Percentiles rank a stretch among this genome's conserved stretches.
These are phyloP conservation scores for Psilocybe tampanensis DNA, from an alignment of 768 basidiomycete genomes.

Conservation along the genomic window DNA sequence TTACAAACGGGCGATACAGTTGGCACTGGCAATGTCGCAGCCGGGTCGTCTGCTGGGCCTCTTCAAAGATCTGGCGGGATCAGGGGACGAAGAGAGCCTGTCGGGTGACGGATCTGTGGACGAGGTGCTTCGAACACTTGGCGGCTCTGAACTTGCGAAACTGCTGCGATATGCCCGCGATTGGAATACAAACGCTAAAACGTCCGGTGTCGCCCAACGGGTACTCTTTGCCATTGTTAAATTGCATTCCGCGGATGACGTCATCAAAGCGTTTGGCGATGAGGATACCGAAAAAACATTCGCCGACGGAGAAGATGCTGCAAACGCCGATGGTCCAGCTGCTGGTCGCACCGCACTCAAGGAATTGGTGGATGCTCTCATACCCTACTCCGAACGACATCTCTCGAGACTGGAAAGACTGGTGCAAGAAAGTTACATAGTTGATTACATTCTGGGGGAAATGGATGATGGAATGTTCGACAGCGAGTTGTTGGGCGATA, in stretches of 20 bases:
- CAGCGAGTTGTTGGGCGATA: slow-evolving; percentile 43
- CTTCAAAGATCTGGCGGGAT: slow-evolving; percentile 63
- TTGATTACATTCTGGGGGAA: slow-evolving; percentile 87
- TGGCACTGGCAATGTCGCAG: slow-evolving; percentile 92
- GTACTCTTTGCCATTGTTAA: slow-evolving; percentile 83
- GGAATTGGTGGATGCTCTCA: slow-evolving; percentile 81
- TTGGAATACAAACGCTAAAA: slow-evolving; percentile 97
- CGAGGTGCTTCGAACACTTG: slow-evolving; percentile 74
- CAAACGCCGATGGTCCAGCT: slow-evolving; percentile 6
- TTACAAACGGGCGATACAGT: slow-evolving; percentile 87
- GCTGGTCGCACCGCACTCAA: slow-evolving; percentile 47
- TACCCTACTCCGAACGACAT: slow-evolving; percentile 96
- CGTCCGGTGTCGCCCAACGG: slow-evolving; percentile 81
- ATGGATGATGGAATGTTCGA: slow-evolving; percentile 83
- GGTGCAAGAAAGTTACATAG: slow-evolving; percentile 93
- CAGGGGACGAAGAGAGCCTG: slow-evolving; percentile 35
- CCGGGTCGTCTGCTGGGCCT: slow-evolving; percentile 84
- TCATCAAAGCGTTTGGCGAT: slow-evolving; percentile 66
- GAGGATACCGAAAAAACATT: slow-evolving; percentile 36
- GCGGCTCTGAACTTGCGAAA: slow-evolving; percentile 73
- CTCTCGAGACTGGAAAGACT: slow-evolving; percentile 81
- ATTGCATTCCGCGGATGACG: slow-evolving; percentile 71
- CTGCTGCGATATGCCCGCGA: slow-evolving; percentile 81
- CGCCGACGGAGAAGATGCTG: slow-evolving; percentile 21
- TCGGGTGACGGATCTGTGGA: slow-evolving; percentile 81